Conservation (phyloP, 768 basidiomycete species). For the Solioccasus polychromus region DNA sequence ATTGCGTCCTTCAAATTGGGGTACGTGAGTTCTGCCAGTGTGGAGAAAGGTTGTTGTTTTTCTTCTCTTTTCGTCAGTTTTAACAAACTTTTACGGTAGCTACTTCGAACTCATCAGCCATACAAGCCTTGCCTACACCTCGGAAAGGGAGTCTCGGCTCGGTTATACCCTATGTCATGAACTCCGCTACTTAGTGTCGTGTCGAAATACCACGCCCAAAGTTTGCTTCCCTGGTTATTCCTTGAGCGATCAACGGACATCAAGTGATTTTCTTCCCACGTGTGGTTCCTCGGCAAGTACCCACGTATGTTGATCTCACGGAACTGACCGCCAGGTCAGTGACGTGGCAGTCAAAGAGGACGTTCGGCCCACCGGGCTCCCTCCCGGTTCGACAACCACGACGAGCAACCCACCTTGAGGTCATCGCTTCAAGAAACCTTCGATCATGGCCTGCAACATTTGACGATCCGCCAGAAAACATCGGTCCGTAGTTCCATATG, state of each 20-base stretch:
- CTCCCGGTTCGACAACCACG: neutral
- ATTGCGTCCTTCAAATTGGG: no score
- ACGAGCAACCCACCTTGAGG: neutral
- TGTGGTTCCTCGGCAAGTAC: neutral
- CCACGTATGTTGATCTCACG: neutral
- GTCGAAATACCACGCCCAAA: neutral
- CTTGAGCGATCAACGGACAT: neutral
- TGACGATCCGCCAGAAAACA: neutral
- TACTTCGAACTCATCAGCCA: no score
- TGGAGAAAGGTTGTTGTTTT: no score
- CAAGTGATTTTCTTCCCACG: neutral
- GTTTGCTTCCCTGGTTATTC: neutral
- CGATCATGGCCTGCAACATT: neutral
- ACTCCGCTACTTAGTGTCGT: no score
- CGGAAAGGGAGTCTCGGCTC: no score
- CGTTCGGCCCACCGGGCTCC: neutral
- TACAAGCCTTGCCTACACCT: no score
- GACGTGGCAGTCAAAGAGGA: constrained; percentile 14
- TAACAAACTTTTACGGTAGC: no score
- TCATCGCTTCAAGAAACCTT: neutral
- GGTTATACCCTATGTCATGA: no score
- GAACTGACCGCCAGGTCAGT: neutral
- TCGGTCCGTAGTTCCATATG: constrained; percentile 2
- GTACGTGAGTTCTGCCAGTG: no score
- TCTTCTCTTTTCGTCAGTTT: no score